These are phyloP conservation scores for Plasmodium gaboni DNA, from an alignment of 169 alveolate species.

Conservation along the genomic window DNA sequence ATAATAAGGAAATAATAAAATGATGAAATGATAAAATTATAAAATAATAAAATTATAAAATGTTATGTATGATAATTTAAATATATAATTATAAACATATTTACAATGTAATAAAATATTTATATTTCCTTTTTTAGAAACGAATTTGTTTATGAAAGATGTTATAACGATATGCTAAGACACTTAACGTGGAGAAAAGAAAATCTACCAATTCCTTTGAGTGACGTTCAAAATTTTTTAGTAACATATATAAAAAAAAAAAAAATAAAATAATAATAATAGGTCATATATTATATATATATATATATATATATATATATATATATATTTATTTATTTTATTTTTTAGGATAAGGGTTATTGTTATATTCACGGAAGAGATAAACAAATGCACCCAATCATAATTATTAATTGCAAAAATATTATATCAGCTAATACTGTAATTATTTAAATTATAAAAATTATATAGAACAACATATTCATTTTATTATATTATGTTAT, in stretches of 20 bases:
- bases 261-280: background rate
- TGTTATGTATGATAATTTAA: background rate
- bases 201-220: slow-evolving; percentile 80
- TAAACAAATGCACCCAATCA: slow-evolving; percentile 83
- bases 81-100: no score
- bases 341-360: slow-evolving; percentile 78
- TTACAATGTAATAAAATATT: no score
- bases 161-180: slow-evolving; percentile 79
- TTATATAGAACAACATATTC: background rate
- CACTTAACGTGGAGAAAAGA: slow-evolving; percentile 81
- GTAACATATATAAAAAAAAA: slow-evolving; percentile 1
- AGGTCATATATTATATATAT: background rate
- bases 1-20: no score
- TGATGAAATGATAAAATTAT: no score
- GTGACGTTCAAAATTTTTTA: slow-evolving; percentile 56
- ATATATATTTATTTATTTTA: background rate
- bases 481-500: background rate
- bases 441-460: background rate
- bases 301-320: background rate
- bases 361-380: slow-evolving; percentile 85
- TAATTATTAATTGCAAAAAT: slow-evolving; percentile 75
- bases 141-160: slow-evolving; percentile 73
- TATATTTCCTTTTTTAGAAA: slow-evolving; percentile 30
- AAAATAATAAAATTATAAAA: background rate
- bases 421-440: slow-evolving; percentile 33